These are phyloP conservation scores for Kwoniella shivajii DNA, from an alignment of 1,284 basidiomycete species.

Conservation along the genomic window DNA sequence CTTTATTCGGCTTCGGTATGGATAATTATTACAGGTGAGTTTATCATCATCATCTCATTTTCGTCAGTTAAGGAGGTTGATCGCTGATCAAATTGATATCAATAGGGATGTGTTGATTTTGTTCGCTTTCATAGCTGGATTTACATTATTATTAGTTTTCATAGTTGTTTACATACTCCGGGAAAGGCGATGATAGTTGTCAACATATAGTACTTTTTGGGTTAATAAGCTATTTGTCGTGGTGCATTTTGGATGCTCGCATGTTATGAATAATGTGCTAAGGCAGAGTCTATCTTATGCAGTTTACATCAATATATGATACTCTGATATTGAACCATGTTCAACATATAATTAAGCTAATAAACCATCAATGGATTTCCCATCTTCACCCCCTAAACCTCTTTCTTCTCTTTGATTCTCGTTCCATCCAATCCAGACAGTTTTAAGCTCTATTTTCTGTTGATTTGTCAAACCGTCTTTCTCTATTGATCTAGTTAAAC, in stretches of 20 bases:
- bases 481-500: conserved; percentile 52
- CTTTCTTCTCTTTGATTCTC: conserved; percentile 33
- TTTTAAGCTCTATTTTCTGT: conserved; percentile 44
- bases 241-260: neutral
- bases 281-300: no score
- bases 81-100: neutral
- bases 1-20: conserved; percentile 75
- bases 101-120: conserved; percentile 74
- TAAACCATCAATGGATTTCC: conserved; percentile 18
- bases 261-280: no score
- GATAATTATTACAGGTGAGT: conserved; percentile 71
- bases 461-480: conserved; percentile 38
- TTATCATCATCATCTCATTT: neutral
- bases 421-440: conserved; percentile 44
- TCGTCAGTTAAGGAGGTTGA: neutral
- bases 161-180: conserved; percentile 73
- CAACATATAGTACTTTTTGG: neutral
- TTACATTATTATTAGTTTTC: conserved; percentile 67
- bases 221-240: neutral
- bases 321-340: neutral
- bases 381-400: conserved; percentile 43
- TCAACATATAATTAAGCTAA: conserved; percentile 3
- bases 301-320: neutral
- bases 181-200: conserved; percentile 61
- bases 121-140: conserved; percentile 79